These are phyloP conservation scores for Ulota crispa DNA, from an alignment of 225 moss, liverwort and hornwort species.

Conservation along the genomic window DNA sequence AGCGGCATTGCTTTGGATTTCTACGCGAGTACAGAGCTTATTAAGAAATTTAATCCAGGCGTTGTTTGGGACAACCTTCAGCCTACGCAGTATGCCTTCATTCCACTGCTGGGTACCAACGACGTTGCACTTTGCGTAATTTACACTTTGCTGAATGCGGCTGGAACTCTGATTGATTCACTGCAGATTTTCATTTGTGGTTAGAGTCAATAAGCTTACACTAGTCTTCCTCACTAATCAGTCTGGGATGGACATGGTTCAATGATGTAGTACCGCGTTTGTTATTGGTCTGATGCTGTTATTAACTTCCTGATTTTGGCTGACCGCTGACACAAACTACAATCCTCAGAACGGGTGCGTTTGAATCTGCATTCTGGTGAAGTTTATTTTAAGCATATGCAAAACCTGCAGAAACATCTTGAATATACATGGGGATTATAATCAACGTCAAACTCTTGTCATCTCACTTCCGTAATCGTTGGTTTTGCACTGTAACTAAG, in stretches of 20 bases:
- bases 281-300: background rate
- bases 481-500: background rate
- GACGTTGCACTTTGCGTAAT: background rate
- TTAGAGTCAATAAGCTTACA: background rate
- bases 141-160: background rate
- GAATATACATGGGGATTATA: background rate
- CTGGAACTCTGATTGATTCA: background rate
- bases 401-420: background rate
- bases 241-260: background rate
- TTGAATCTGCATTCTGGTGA: background rate
- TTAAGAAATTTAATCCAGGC: constrained; percentile 51
- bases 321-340: constrained; percentile 26
- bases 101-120: constrained; percentile 41
- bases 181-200: background rate
- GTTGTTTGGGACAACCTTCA: constrained; percentile 35
- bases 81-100: constrained; percentile 49
- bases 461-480: background rate
- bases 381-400: background rate
- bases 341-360: constrained; percentile 29
- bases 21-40: constrained; percentile 12
- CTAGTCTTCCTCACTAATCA: background rate
- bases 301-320: constrained; percentile 17
- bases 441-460: background rate
- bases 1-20: constrained; percentile 49
- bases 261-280: background rate